Conservation (phyloP, 2,329 filamentous ascomycete species). For the Aspergillus clavatus region DNA sequence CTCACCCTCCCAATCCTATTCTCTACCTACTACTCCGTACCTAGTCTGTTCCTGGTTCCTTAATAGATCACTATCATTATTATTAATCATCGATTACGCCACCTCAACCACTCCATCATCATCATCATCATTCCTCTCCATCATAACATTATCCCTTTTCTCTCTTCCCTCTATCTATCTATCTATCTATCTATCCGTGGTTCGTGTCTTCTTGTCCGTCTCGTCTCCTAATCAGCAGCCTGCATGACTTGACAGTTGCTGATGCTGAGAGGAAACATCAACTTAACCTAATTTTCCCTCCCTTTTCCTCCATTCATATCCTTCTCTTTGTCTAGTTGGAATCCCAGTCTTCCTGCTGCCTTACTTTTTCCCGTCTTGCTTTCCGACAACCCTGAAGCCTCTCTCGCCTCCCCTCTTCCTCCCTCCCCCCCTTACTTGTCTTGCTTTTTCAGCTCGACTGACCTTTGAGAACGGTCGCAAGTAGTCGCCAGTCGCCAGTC, state of each 20-base stretch:
- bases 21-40: too few relatives aligned
- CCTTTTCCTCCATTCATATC: too few relatives aligned
- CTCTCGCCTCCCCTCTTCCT: slow-evolving; percentile 26
- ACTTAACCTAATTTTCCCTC: too few relatives aligned
- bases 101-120: slow-evolving; percentile 8
- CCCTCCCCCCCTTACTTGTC: slow-evolving; percentile 27
- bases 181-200: neutral
- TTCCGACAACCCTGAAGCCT: too few relatives aligned
- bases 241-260: too few relatives aligned
- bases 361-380: slow-evolving; percentile 1
- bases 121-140: neutral
- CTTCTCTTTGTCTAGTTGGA: slow-evolving; percentile 5
- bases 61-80: neutral
- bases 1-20: too few relatives aligned
- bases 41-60: slow-evolving; percentile 7
- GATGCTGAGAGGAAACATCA: too few relatives aligned
- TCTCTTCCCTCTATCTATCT: slow-evolving; percentile 1
- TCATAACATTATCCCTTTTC: slow-evolving; percentile 5
- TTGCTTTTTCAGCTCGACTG: slow-evolving; percentile 10
- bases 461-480: slow-evolving; percentile 16
- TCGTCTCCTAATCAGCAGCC: too few relatives aligned
- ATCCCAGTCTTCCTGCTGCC: slow-evolving; percentile 2
- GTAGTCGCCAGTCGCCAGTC: slow-evolving; percentile 9
- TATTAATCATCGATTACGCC: slow-evolving; percentile 22
- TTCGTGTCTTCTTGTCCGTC: slow-evolving; percentile 2